phyloP scores from a whole-genome alignment of 2,329 filamentous ascomycete genomes.

The Pseudogymnoascus sp. region DNA sequence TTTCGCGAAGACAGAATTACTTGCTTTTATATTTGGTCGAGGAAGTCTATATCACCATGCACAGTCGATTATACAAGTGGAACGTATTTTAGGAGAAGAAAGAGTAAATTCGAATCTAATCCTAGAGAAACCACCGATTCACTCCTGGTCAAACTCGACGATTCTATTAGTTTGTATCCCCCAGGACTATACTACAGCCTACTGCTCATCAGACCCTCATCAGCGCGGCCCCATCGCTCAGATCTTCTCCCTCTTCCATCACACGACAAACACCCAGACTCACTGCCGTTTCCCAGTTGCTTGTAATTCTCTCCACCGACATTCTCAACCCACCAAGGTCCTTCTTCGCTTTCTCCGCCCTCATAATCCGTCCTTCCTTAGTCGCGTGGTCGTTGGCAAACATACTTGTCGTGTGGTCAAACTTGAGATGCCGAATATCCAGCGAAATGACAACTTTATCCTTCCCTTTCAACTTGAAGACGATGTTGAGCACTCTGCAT shows the following conservation, averaged over 20 bases:
- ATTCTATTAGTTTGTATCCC: too few species aligned
- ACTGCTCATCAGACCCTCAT: neutral
- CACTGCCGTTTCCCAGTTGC: constrained; percentile 15
- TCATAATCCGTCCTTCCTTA: constrained; percentile 8
- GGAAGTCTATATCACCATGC: too few species aligned
- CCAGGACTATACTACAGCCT: too few species aligned
- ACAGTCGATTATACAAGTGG: too few species aligned
- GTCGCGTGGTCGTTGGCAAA: neutral
- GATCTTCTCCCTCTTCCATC: neutral
- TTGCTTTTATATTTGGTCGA: too few species aligned
- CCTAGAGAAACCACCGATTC: neutral
- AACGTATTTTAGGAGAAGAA: neutral
- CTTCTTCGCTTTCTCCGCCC: neutral
- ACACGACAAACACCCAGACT: constrained; percentile 14
- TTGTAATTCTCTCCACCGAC: constrained; percentile 18
- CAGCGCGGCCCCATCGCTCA: neutral
- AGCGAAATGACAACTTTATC: constrained; percentile 14
- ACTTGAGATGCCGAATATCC: constrained; percentile 8
- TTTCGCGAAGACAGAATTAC: too few species aligned
- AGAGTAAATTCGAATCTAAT: neutral
- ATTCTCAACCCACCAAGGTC: constrained; percentile 18
- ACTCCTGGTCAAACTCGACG: neutral
- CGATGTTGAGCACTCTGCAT: constrained; percentile 19
- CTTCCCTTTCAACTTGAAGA: constrained; percentile 17
- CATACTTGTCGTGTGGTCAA: neutral